These are phyloP conservation scores for Mycena latifolia DNA, from an alignment of 768 basidiomycete species.

Conservation along the genomic window DNA sequence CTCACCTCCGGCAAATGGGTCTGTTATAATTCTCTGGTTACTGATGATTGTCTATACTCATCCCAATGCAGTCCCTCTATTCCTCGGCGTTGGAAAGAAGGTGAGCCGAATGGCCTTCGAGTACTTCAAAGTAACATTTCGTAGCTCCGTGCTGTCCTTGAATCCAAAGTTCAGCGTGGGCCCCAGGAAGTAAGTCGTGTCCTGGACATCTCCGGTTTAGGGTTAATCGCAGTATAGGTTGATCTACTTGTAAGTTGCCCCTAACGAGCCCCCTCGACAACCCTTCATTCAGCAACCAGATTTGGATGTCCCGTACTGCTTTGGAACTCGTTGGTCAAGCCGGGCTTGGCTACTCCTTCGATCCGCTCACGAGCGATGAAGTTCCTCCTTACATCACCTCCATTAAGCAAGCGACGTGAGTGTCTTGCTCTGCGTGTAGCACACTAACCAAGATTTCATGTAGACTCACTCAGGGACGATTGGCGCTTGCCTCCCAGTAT, in stretches of 20 bases:
- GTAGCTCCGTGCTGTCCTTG: slow-evolving; percentile 48
- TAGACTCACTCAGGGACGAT: neutral
- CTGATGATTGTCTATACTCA: too few species aligned
- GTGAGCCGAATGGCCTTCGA: neutral
- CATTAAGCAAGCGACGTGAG: too few species aligned
- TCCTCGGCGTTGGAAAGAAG: slow-evolving; percentile 18
- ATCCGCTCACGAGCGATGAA: slow-evolving; percentile 48
- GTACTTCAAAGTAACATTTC: neutral
- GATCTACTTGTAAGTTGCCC: slow-evolving; percentile 38
- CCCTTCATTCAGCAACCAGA: neutral
- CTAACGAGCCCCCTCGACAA: neutral
- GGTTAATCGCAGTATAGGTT: slow-evolving; percentile 37
- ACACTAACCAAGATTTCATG: neutral
- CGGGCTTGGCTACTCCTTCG: slow-evolving; percentile 60
- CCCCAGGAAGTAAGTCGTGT: too few species aligned
- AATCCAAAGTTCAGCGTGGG: too few species aligned
- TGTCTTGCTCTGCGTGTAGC: too few species aligned
- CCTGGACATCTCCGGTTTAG: neutral
- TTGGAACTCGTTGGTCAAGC: slow-evolving; percentile 64
- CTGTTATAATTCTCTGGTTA: too few species aligned
- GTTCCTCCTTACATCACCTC: slow-evolving; percentile 48
- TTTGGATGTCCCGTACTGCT: slow-evolving; percentile 53
- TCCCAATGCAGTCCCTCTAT: too few species aligned
- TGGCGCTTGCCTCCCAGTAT: slow-evolving; percentile 34
- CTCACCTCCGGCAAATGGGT: too few species aligned